phyloP scores from a whole-genome alignment of 164 flowering plant genomes.

The Akebia trifoliata region DNA sequence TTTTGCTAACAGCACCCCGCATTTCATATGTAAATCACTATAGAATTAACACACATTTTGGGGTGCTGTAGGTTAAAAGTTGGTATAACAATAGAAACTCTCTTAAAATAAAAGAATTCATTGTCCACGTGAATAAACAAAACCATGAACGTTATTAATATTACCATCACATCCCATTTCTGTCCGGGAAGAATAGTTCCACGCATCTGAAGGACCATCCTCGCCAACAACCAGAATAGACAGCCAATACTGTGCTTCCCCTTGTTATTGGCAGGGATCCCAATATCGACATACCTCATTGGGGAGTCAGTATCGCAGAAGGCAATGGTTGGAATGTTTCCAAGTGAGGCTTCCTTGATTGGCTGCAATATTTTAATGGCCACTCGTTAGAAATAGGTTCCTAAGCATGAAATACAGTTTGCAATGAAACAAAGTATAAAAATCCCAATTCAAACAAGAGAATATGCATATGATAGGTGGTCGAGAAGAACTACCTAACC shows the following conservation, averaged over 20 bases:
- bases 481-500: too few relatives aligned
- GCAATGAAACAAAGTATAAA: too few relatives aligned
- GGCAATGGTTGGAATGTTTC: constrained; percentile 89
- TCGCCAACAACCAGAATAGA: constrained; percentile 77
- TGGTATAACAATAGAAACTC: too few relatives aligned
- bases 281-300: constrained; percentile 82
- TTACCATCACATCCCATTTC: constrained; percentile 72
- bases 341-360: constrained; percentile 80
- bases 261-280: constrained; percentile 91
- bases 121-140: background rate
- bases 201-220: constrained; percentile 88
- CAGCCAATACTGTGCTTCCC: constrained; percentile 91
- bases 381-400: too few relatives aligned
- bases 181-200: constrained; percentile 71
- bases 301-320: constrained; percentile 93
- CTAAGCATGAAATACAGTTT: too few relatives aligned
- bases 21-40: too few relatives aligned
- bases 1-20: too few relatives aligned
- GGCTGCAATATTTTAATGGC: constrained; percentile 51
- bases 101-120: too few relatives aligned
- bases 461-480: too few relatives aligned
- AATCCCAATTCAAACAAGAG: too few relatives aligned
- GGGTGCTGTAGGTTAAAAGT: too few relatives aligned
- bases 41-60: too few relatives aligned
- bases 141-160: background rate